Evolutionary conservation across 2,329 filamentous ascomycete species (phyloP).

Genomic region (Chaetothyriales sp.): DNA sequence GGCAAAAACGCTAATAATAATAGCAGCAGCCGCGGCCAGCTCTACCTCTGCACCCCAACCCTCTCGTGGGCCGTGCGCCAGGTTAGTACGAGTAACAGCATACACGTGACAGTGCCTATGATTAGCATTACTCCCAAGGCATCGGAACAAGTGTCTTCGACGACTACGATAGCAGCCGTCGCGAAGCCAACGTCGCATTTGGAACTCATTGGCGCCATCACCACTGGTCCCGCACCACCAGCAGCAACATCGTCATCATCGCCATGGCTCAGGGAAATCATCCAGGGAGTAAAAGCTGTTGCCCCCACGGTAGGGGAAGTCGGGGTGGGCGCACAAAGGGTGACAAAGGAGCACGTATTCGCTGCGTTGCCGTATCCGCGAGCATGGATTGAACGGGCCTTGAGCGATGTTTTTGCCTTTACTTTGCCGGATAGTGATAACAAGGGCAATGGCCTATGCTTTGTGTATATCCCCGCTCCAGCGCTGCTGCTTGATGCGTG

Average conservation of each 20-base stretch:
- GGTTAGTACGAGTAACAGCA: constrained; percentile 52
- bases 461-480: constrained; percentile 6
- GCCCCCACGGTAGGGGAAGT: not conserved
- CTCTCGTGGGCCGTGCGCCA: constrained; percentile 49
- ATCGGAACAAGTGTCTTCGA: too few relatives aligned
- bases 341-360: not conserved
- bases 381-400: not conserved
- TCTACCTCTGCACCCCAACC: constrained; percentile 44
- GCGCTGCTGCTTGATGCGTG: constrained; percentile 12
- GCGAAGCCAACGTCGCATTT: constrained; percentile 32
- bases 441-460: not conserved
- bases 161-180: constrained; percentile 24
- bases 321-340: too few relatives aligned
- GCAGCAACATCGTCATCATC: too few relatives aligned
- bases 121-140: not conserved
- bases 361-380: not conserved
- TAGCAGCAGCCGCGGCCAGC: constrained; percentile 2
- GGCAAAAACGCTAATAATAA: not conserved
- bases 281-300: not conserved
- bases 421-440: not conserved
- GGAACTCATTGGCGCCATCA: constrained; percentile 23
- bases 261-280: not conserved
- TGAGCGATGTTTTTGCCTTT: not conserved
- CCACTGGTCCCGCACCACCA: not conserved
- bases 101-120: constrained; percentile 35